Base-by-base conservation (phyloP, 331 rosid species). In the Rosa hybrid region DNA sequence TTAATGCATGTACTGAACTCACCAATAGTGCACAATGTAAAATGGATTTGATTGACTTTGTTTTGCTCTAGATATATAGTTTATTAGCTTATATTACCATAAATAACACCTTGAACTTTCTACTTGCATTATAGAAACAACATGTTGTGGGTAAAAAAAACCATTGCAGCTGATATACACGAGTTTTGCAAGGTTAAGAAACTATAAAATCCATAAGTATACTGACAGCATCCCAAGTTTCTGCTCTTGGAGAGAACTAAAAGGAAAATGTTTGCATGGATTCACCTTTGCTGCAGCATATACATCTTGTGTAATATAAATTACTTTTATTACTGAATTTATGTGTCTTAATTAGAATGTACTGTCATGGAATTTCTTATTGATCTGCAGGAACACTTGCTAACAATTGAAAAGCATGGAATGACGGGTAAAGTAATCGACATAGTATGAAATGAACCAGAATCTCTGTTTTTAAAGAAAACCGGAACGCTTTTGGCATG, bases 401-500 rank as follows among this genome's bases (percentile, higher is more conserved):
- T 34, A 65, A 27, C 45, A 68, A 17, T 41, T 16, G 27, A 68
- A 42, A 42, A 20, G 53, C 72, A 42, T n/a, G 25, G 27, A 69
- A 42, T 69, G 51, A 9, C 3, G 50, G 49, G 39, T 68, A 18
- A 68, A 34, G 34, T 56, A 53, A 53, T 38, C 18, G 13, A n/a
- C 48, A 38, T 54, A 54, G 12, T 49, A 50, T 54, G 64, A 45
- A 67, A 25, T 64, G 53, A 30, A 71, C 63, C 60, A 53, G 80
- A 83, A 77, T 70, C 6, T 17, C 14, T 23, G 38, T 48, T 48
- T 48, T 51, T 8, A 27, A 51, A 49, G 64, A 51, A 46, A 46
- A 42, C 41, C 5, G 51, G 57, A 53, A 74, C 2, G 4, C 4
- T 39, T 38, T 41, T 38, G 51, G 68, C 68, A 18, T 39, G 49